Evolutionary conservation across 176 grass and related monocot species (phyloP).

Genomic region (Phragmites australis): DNA sequence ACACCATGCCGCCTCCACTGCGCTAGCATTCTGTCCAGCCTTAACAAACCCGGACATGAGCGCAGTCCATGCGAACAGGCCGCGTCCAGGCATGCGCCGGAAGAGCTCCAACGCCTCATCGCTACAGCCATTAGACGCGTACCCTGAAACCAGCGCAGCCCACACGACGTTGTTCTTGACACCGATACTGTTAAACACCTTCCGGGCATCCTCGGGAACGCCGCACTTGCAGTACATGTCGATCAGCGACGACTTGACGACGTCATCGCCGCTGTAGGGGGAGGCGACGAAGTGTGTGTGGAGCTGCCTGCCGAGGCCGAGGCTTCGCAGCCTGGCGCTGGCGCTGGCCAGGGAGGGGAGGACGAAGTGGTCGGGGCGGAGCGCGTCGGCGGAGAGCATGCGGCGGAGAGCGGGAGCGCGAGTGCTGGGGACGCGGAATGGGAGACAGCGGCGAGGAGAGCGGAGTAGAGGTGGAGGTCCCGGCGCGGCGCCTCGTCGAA

Average conservation of each 20-base stretch:
- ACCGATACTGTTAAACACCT: constrained; percentile 65
- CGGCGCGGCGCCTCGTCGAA: constrained; percentile 57
- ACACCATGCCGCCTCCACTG: constrained; percentile 50
- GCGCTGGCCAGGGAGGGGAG: constrained; percentile 58
- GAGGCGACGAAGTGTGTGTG: constrained; percentile 54
- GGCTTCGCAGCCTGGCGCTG: constrained; percentile 46
- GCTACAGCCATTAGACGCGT: constrained; percentile 44
- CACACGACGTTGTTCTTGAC: constrained; percentile 64
- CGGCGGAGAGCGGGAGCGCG: constrained; percentile 44
- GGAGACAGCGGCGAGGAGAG: constrained; percentile 64
- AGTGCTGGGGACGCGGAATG: constrained; percentile 42
- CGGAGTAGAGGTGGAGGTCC: constrained; percentile 66
- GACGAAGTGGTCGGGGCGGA: constrained; percentile 68
- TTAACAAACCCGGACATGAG: constrained; percentile 71
- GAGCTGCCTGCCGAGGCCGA: constrained; percentile 66
- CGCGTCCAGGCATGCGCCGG: constrained; percentile 52
- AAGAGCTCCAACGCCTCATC: constrained; percentile 61
- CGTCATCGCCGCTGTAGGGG: constrained; percentile 48
- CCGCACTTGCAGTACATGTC: constrained; percentile 91
- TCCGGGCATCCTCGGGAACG: constrained; percentile 51
- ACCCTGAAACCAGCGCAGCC: constrained; percentile 80
- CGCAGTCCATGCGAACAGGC: constrained; percentile 81
- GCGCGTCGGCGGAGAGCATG: constrained; percentile 53
- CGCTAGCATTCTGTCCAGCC: constrained; percentile 47
- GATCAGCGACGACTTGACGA: constrained; percentile 72